phyloP scores from a whole-genome alignment of 768 basidiomycete genomes.

The Hemileccinum impolitum region DNA sequence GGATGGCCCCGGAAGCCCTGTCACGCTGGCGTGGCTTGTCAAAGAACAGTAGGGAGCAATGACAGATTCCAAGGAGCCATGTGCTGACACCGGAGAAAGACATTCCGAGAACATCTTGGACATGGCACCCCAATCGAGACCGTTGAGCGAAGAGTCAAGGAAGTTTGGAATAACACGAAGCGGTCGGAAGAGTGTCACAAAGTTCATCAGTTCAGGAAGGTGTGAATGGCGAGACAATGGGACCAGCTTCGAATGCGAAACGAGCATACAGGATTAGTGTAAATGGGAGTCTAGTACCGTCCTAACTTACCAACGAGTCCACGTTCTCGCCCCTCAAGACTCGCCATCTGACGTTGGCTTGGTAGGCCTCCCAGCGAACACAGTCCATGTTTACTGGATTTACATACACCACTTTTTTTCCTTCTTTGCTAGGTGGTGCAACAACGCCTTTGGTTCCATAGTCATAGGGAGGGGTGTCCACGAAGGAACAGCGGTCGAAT shows the following conservation, averaged over 20 bases:
- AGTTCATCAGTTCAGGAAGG: slow-evolving; percentile 76
- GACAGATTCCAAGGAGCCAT: slow-evolving; percentile 13
- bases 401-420: slow-evolving; percentile 71
- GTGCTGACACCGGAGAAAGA: slow-evolving; percentile 31
- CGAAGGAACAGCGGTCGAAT: slow-evolving; percentile 65
- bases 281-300: background rate
- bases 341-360: slow-evolving; percentile 36
- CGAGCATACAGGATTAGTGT: background rate
- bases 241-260: slow-evolving; percentile 50
- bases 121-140: slow-evolving; percentile 72
- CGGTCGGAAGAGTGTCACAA: slow-evolving; percentile 83
- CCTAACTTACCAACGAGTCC: slow-evolving; percentile 54
- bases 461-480: slow-evolving; percentile 39
- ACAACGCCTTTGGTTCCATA: slow-evolving; percentile 4
- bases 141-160: slow-evolving; percentile 46
- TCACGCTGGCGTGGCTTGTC: slow-evolving; percentile 6
- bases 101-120: slow-evolving; percentile 62
- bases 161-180: slow-evolving; percentile 78
- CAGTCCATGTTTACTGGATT: slow-evolving; percentile 78
- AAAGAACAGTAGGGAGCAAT: slow-evolving; percentile 24
- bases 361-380: slow-evolving; percentile 51
- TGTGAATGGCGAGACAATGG: slow-evolving; percentile 86
- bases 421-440: slow-evolving; percentile 38
- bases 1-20: slow-evolving; percentile 22
- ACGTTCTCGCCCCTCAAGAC: slow-evolving; percentile 47